A percentile compares a stretch with the other conserved stretches of the same genome.
Evolutionary conservation across 2,329 filamentous ascomycete genomes (phyloP).

Genomic region (Colletotrichum costaricense): DNA sequence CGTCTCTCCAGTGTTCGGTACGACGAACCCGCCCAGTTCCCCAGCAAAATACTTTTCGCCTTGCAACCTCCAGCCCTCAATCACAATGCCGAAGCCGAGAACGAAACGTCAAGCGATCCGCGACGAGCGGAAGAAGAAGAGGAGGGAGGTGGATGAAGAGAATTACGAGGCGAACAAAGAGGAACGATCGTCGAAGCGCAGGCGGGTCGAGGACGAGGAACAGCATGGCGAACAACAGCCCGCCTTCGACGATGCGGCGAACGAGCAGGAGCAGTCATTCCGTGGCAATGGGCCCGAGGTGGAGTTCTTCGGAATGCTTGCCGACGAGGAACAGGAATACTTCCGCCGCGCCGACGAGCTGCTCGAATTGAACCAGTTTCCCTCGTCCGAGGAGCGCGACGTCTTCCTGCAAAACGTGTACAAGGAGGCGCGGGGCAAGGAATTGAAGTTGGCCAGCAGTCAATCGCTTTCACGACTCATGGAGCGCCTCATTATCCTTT

Average conservation of each 20-base stretch:
- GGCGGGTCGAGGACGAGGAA: conserved; percentile 39
- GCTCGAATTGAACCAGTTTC: conserved; percentile 90
- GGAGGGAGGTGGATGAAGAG: conserved; percentile 41
- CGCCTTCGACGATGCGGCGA: conserved; percentile 37
- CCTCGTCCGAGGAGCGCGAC: conserved; percentile 76
- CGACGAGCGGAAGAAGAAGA: conserved; percentile 55
- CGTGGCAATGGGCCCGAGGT: conserved; percentile 58
- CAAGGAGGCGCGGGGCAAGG: conserved; percentile 88
- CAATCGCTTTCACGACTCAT: conserved; percentile 94
- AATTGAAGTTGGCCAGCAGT: conserved; percentile 94
- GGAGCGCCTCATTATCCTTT: conserved; percentile 89
- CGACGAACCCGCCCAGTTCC: background rate
- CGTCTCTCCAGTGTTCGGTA: background rate
- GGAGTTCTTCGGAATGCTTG: conserved; percentile 93
- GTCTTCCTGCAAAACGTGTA: conserved; percentile 86
- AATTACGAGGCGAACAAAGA: conserved; percentile 38
- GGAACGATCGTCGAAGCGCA: conserved; percentile 30
- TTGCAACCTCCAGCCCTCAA: conserved; percentile 8
- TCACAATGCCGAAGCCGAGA: conserved; percentile 56
- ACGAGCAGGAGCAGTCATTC: conserved; percentile 45
- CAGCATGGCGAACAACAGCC: conserved; percentile 37
- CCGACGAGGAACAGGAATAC: conserved; percentile 94
- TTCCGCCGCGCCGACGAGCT: conserved; percentile 91
- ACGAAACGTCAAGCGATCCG: conserved; percentile 53
- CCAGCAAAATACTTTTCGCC: conserved; percentile 8